Percentiles rank a stretch among this genome's conserved stretches.
Conservation (phyloP, 768 basidiomycete species). For the Strobilomyces confusus region DNA sequence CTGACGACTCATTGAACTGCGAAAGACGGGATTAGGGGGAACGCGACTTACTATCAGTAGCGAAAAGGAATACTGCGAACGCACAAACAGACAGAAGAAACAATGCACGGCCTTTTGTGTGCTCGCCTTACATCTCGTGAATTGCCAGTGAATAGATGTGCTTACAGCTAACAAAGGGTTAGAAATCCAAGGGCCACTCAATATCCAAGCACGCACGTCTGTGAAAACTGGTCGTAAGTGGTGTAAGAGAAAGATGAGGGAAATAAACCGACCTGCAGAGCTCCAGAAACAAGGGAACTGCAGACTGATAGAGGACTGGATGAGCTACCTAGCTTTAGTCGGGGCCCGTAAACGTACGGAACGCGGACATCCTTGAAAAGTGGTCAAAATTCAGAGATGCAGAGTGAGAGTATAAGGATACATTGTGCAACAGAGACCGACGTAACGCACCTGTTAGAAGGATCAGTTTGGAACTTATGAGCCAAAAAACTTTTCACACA, state of each 20-base stretch:
- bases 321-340: neutral
- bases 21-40: neutral
- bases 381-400: neutral
- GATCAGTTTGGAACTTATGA: neutral
- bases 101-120: neutral
- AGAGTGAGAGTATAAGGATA: neutral
- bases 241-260: neutral
- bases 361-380: neutral
- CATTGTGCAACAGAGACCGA: neutral
- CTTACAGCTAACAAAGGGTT: neutral
- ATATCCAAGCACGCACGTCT: neutral
- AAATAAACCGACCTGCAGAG: neutral
- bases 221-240: neutral
- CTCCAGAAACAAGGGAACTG: neutral
- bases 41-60: neutral
- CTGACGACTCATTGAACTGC: neutral
- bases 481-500: neutral
- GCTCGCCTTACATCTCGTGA: neutral
- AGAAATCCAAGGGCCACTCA: neutral
- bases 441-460: neutral
- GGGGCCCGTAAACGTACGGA: neutral
- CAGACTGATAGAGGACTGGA: neutral
- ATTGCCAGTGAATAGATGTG: neutral
- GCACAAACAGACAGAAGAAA: neutral
- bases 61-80: neutral